Evolutionary conservation across 805 yeast species (phyloP).

Genomic region (Candida coquimbonensis): DNA sequence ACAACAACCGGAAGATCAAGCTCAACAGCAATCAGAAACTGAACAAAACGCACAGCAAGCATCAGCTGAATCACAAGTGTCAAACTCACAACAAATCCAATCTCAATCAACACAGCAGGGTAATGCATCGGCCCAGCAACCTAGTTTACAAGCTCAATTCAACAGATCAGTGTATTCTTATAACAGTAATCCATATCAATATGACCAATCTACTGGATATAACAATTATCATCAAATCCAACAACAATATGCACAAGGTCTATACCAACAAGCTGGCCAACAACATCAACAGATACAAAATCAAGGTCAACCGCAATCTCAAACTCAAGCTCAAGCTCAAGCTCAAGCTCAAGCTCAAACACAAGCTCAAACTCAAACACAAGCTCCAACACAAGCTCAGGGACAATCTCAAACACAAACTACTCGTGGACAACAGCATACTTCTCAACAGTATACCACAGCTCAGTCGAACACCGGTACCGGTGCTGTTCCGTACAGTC

Average conservation of each 20-base stretch:
- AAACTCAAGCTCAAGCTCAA: background rate
- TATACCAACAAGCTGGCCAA: conserved; percentile 2
- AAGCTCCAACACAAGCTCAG: conserved; percentile 3
- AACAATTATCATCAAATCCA: conserved; percentile 6
- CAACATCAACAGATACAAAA: conserved; percentile 7
- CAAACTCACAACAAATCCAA: no score
- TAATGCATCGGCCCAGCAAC: background rate
- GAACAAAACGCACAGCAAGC: no score
- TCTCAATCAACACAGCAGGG: background rate
- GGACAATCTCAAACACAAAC: background rate
- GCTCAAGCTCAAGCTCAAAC: background rate
- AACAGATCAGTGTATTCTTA: background rate
- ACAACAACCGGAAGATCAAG: background rate
- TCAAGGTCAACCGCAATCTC: conserved; percentile 4
- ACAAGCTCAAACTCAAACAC: conserved; percentile 5
- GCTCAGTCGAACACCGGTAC: background rate
- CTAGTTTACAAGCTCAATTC: background rate
- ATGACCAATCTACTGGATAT: background rate
- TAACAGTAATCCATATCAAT: background rate
- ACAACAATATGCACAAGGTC: conserved; percentile 10
- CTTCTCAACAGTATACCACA: conserved; percentile 3
- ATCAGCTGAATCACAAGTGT: no score
- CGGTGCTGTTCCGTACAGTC: background rate
- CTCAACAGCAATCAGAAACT: no score
- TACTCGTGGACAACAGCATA: background rate